Evolutionary conservation across 2,329 filamentous ascomycete genomes (phyloP).

Genomic region (Colletotrichum karsti): DNA sequence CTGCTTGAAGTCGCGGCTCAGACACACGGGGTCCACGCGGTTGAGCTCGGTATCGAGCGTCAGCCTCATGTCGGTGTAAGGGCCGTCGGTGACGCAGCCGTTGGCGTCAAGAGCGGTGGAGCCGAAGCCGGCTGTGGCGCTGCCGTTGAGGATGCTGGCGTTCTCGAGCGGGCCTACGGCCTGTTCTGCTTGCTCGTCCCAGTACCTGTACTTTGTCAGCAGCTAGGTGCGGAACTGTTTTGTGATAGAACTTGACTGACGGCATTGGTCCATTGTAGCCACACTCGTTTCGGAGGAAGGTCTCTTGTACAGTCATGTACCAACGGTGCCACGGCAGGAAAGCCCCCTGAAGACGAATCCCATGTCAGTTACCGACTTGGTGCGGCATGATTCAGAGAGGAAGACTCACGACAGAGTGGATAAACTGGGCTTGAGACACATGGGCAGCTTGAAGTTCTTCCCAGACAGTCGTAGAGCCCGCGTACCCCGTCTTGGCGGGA

Average conservation of each 20-base stretch:
- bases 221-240: background rate
- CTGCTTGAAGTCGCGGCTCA: constrained; percentile 9
- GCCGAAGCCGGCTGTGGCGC: constrained; percentile 39
- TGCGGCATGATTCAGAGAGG: background rate
- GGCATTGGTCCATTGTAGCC: constrained; percentile 42
- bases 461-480: constrained; percentile 21
- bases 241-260: constrained; percentile 36
- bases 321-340: constrained; percentile 48
- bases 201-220: constrained; percentile 2
- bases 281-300: constrained; percentile 39
- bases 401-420: constrained; percentile 20
- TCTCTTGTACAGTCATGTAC: constrained; percentile 40
- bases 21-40: background rate
- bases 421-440: constrained; percentile 20
- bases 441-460: constrained; percentile 24
- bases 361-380: background rate
- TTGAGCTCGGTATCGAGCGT: constrained; percentile 1
- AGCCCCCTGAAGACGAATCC: background rate
- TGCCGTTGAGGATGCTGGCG: constrained; percentile 39
- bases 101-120: constrained; percentile 27
- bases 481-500: constrained; percentile 7
- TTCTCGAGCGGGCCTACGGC: constrained; percentile 3
- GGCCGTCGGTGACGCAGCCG: constrained; percentile 34
- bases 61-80: constrained; percentile 28
- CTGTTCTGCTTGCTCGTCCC: constrained; percentile 23